Evolutionary conservation across 257 asterid species (phyloP).

Genomic region (Striga asiatica): DNA sequence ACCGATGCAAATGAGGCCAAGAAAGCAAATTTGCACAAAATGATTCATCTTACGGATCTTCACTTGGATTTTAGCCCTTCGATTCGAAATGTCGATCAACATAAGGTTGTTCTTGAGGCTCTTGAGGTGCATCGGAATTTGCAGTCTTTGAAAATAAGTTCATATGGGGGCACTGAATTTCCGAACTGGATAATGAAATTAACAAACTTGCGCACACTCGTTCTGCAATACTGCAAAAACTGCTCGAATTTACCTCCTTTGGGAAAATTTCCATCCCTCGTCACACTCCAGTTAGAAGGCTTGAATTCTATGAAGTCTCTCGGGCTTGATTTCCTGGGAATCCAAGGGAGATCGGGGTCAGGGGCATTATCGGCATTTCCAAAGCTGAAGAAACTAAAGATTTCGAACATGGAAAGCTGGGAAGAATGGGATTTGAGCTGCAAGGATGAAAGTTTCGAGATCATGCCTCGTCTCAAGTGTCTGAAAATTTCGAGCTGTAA

Average conservation of each 20-base stretch:
- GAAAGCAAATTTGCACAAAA: slow-evolving; percentile 32
- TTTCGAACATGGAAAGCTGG: slow-evolving; percentile 35
- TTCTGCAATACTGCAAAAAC: slow-evolving; percentile 38
- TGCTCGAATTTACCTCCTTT: slow-evolving; percentile 38
- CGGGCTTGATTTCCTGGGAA: slow-evolving; percentile 27
- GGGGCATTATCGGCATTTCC: slow-evolving; percentile 26
- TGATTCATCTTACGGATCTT: slow-evolving; percentile 29
- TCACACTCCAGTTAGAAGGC: slow-evolving; percentile 36
- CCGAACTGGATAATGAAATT: slow-evolving; percentile 47
- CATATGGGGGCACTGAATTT: slow-evolving; percentile 29
- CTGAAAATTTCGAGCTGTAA: slow-evolving; percentile 40
- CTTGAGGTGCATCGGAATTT: slow-evolving; percentile 27
- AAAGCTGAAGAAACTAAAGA: slow-evolving; percentile 44
- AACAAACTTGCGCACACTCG: slow-evolving; percentile 27
- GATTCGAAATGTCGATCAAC: slow-evolving; percentile 13
- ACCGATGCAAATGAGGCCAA: slow-evolving; percentile 34
- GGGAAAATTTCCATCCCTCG: slow-evolving; percentile 41
- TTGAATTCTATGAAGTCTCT: slow-evolving; percentile 22
- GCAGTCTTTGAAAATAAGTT: slow-evolving; percentile 37
- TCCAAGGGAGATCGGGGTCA: not conserved
- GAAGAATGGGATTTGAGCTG: slow-evolving; percentile 34
- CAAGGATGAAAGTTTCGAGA: not conserved
- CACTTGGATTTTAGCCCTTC: slow-evolving; percentile 41
- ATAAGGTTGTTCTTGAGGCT: slow-evolving; percentile 45
- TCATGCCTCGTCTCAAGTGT: slow-evolving; percentile 45